Conservation (phyloP, 202 grass and related monocot species). For the Dendrocalamus latiflorus region DNA sequence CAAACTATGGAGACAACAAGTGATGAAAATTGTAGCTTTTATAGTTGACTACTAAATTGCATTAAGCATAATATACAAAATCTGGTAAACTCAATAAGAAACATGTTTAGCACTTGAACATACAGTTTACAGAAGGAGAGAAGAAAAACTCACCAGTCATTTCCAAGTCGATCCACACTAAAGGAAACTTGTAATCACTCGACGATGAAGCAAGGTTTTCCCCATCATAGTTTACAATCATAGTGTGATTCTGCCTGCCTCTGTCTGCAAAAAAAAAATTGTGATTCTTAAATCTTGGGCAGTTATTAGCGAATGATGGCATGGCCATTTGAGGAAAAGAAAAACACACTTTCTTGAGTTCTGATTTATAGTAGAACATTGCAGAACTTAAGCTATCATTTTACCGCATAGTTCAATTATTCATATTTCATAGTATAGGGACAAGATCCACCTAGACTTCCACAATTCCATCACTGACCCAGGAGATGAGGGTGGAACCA, state of each 20-base stretch:
- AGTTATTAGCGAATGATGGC: background rate
- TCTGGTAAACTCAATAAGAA: background rate
- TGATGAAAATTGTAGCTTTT: background rate
- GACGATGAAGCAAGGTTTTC: constrained; percentile 40
- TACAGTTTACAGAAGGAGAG: background rate
- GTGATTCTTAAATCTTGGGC: background rate
- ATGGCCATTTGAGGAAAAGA: background rate
- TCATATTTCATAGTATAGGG: background rate
- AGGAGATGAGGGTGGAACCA: background rate
- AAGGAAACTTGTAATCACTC: constrained; percentile 58
- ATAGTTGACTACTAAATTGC: background rate
- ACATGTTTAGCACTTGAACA: too few species aligned
- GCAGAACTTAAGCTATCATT: background rate
- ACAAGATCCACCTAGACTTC: background rate
- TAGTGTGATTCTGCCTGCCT: constrained; percentile 23
- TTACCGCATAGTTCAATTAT: background rate
- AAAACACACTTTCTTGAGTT: background rate
- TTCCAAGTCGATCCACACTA: constrained; percentile 90
- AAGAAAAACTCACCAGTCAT: constrained; percentile 51
- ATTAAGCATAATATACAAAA: background rate
- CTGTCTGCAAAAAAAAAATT: constrained; percentile 25
- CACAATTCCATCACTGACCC: background rate
- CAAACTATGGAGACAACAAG: background rate
- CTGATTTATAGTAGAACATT: background rate
- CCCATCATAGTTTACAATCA: constrained; percentile 39